Percentiles rank a stretch among this genome's conserved stretches.
Evolutionary conservation across 2,329 filamentous ascomycete genomes (phyloP).

Genomic region (Xylariaceae sp.): DNA sequence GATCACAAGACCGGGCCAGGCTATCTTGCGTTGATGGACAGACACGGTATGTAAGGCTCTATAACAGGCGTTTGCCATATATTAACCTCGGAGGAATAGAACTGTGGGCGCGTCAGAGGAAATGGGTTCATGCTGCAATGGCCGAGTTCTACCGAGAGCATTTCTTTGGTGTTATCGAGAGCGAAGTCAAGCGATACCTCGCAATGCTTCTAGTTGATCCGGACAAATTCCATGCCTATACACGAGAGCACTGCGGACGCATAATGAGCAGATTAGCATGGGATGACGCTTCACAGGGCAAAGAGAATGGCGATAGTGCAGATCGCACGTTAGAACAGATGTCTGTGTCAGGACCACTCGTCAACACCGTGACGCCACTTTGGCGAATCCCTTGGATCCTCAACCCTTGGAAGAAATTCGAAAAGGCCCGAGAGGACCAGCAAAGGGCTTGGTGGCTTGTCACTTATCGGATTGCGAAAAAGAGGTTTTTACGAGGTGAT

Average conservation of each 20-base stretch:
- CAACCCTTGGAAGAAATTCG: constrained; percentile 53
- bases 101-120: constrained; percentile 51
- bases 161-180: constrained; percentile 54
- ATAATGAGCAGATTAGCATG: constrained; percentile 54
- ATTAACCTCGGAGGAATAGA: constrained; percentile 36
- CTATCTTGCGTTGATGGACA: constrained; percentile 55
- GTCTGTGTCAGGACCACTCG: constrained; percentile 54
- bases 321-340: constrained; percentile 52
- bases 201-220: constrained; percentile 51
- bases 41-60: constrained; percentile 42
- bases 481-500: constrained; percentile 43
- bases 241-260: constrained; percentile 52
- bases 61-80: background rate
- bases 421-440: constrained; percentile 46
- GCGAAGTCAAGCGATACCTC: constrained; percentile 49
- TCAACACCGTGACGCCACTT: constrained; percentile 53
- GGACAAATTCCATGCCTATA: constrained; percentile 47
- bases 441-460: constrained; percentile 52
- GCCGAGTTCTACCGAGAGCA: constrained; percentile 42
- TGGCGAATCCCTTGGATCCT: constrained; percentile 48
- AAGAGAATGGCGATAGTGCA: constrained; percentile 49
- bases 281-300: constrained; percentile 52
- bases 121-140: constrained; percentile 56
- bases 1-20: constrained; percentile 51
- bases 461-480: constrained; percentile 45